Conservation (phyloP, 495 filamentous ascomycete species). For the Podospora sp. region DNA sequence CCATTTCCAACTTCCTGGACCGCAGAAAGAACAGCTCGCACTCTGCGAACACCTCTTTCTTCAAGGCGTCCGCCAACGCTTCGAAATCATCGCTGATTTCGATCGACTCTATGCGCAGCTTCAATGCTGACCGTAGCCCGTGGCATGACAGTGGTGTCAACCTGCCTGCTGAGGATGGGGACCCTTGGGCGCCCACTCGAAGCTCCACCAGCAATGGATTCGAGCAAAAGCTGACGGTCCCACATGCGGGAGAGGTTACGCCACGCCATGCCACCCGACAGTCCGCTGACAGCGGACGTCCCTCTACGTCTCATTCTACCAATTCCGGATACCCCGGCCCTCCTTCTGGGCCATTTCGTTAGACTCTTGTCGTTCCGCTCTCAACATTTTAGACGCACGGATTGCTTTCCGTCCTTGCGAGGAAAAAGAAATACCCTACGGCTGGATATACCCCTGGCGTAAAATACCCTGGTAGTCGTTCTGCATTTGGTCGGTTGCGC, state of each 20-base stretch:
- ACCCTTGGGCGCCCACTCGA: slow-evolving; percentile 61
- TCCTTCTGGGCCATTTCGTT: slow-evolving; percentile 78
- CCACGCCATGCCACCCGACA: slow-evolving; percentile 78
- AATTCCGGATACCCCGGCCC: slow-evolving; percentile 91
- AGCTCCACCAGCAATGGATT: slow-evolving; percentile 60
- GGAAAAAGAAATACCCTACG: slow-evolving; percentile 52
- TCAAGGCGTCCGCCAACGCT: slow-evolving; percentile 92
- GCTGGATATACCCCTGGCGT: slow-evolving; percentile 61
- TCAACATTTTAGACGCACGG: slow-evolving; percentile 43
- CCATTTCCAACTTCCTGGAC: slow-evolving; percentile 88
- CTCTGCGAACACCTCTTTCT: slow-evolving; percentile 75
- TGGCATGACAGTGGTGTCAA: slow-evolving; percentile 98
- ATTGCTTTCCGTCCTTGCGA: slow-evolving; percentile 34
- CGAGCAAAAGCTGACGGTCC: slow-evolving; percentile 66
- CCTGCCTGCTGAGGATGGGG: slow-evolving; percentile 82
- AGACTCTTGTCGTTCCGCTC: slow-evolving; percentile 51
- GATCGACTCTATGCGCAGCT: slow-evolving; percentile 86
- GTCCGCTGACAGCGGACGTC: slow-evolving; percentile 87
- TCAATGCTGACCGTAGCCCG: slow-evolving; percentile 85
- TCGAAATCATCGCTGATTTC: slow-evolving; percentile 92
- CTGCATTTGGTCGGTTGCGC: slow-evolving; percentile 62
- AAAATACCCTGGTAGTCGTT: slow-evolving; percentile 49
- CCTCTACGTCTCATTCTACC: slow-evolving; percentile 90
- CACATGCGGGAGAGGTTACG: slow-evolving; percentile 74
- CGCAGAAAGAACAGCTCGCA: slow-evolving; percentile 89